phyloP scores from a whole-genome alignment of 2,329 filamentous ascomycete species.

The Celoporthe dispersa region DNA sequence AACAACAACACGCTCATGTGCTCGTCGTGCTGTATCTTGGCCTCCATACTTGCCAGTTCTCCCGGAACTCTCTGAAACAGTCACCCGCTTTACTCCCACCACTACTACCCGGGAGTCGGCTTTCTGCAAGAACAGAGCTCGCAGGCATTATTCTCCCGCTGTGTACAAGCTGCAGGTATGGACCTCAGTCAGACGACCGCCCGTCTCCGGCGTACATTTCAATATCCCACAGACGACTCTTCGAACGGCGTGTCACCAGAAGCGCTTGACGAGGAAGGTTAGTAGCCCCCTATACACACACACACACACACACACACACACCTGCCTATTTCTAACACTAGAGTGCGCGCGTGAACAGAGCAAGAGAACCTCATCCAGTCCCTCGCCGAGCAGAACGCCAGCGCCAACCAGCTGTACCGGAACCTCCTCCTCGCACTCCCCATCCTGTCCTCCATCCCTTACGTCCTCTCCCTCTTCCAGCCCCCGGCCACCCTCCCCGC shows the following conservation, averaged over 20 bases:
- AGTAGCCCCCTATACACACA: constrained; percentile 9
- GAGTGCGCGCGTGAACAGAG: constrained; percentile 45
- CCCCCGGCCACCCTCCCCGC: constrained; percentile 45
- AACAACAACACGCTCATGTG: background rate
- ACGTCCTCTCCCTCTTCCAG: constrained; percentile 54
- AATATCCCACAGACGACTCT: constrained; percentile 68
- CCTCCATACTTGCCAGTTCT: background rate
- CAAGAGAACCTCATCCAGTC: constrained; percentile 66
- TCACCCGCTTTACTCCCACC: no score
- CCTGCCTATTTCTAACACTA: constrained; percentile 6
- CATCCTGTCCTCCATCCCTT: constrained; percentile 57
- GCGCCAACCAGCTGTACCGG: constrained; percentile 62
- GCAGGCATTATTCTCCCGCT: background rate
- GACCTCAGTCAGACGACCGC: constrained; percentile 45
- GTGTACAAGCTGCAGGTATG: constrained; percentile 10
- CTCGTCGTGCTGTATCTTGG: background rate
- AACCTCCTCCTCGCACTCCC: constrained; percentile 65
- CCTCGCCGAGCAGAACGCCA: constrained; percentile 59
- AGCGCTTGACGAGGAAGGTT: constrained; percentile 78
- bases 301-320: no score
- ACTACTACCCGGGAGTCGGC: no score
- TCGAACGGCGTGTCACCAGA: constrained; percentile 56
- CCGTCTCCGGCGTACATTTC: constrained; percentile 76
- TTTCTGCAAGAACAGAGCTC: background rate
- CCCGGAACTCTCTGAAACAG: background rate